Conservation (phyloP, 768 basidiomycete genomes). For the Russula griseocarnosa region DNA sequence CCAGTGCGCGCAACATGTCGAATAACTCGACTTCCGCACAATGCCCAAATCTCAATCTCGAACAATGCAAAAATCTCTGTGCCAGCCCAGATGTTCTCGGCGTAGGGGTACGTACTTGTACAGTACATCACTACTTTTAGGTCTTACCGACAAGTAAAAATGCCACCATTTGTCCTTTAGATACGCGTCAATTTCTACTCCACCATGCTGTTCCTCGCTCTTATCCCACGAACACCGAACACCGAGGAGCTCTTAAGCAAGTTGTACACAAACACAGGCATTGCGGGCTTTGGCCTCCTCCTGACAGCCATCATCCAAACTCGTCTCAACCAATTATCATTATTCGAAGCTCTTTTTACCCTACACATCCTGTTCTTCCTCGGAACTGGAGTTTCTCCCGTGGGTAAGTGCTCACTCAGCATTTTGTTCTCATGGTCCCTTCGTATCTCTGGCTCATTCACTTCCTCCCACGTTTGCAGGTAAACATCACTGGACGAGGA, state of each 20-base stretch:
- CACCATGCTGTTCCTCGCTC: conserved; percentile 14
- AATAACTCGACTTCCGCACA: too few relatives aligned
- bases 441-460: not conserved
- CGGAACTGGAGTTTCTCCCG: conserved; percentile 7
- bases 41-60: too few relatives aligned
- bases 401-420: conserved; percentile 6
- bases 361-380: conserved; percentile 24
- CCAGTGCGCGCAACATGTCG: conserved; percentile 6
- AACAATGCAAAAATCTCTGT: not conserved
- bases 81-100: conserved; percentile 10
- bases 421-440: not conserved
- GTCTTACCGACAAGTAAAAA: not conserved
- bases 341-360: conserved; percentile 20
- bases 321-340: not conserved
- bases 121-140: not conserved
- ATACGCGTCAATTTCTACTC: conserved; percentile 23
- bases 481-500: conserved; percentile 18
- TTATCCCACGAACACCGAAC: conserved; percentile 9
- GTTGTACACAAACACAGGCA: conserved; percentile 1
- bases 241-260: conserved; percentile 10
- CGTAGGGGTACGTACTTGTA: conserved; percentile 1
- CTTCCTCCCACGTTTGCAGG: not conserved
- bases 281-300: conserved; percentile 22
- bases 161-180: not conserved
- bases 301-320: conserved; percentile 19